Evolutionary conservation across 345 rosid genomes (phyloP), one percentile per base, ranked within the genome.

Genomic region (Melaleuca alternifolia): DNA sequence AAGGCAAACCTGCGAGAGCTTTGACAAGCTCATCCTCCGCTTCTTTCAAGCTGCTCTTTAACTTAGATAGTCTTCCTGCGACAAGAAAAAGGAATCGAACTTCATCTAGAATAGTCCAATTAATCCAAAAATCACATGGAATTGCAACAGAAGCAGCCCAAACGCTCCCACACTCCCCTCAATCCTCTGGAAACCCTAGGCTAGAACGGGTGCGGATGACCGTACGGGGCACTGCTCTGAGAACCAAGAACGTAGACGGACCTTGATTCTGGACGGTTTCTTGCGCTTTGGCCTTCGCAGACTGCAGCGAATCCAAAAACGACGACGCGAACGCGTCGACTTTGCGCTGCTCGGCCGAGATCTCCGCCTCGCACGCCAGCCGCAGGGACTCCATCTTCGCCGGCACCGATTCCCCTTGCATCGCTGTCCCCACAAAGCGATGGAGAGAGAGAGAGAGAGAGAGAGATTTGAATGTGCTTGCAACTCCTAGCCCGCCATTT

Each of bases 11-110:
- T 91, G 96, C 92, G 83, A 97, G 88, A 50, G 93, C 94, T 91
- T 91, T 93, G 83, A 96, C 99, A 81, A 94, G 92, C 50, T 93
- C 95, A 87, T 90, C 94, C 87, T 97, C 99, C n/a, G 95, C 97
- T 86, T 94, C 97, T 91, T 94, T 91, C 89, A 95, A 91, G 52
- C 91, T 71, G 79, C 91, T 85, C 92, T 95, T 95, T 90, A 93
- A 2, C 88, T 92, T 92, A 79, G 85, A 89, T 33, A 94, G 71
- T 87, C 90, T 90, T 92, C 85, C 99, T 97, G 91, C 41, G 28
- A 53, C 51, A 18, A 4, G 51, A 86, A 82, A 51, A 88, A 57
- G 51, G 50, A 61, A 54, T 10, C 23, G 12, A 26, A 26, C 79
- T 71, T 37, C 26, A 71, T 33, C 79, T 71, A 46, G 20, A 71